Evolutionary conservation across 345 rosid genomes (phyloP).

Genomic region (Hibiscus syriacus): DNA sequence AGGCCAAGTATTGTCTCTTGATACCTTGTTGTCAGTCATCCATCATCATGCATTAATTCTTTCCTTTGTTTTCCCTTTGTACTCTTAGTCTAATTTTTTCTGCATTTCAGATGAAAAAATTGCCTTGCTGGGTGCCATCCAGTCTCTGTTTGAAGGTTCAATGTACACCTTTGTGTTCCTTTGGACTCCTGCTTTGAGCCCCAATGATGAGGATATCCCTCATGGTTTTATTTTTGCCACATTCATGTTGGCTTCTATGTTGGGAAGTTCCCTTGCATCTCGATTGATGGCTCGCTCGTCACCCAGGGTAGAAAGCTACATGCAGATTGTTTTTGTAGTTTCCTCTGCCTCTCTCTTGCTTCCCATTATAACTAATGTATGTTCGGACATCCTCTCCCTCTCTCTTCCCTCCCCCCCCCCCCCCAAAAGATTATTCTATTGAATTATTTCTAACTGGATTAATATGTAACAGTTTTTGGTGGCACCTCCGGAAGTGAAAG

Average conservation of each 20-base stretch:
- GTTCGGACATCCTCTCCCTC: slow-evolving; percentile 71
- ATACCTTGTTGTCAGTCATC: background rate
- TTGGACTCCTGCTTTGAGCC: too few relatives aligned
- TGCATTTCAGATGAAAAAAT: slow-evolving; percentile 74
- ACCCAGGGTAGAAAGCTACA: too few relatives aligned
- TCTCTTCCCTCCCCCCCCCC: slow-evolving; percentile 45
- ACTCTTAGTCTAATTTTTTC: slow-evolving; percentile 32
- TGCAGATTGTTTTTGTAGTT: too few relatives aligned
- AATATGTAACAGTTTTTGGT: slow-evolving; percentile 60
- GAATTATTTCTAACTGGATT: slow-evolving; percentile 3
- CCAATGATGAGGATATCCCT: too few relatives aligned
- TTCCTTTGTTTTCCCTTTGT: slow-evolving; percentile 44
- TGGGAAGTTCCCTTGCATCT: too few relatives aligned
- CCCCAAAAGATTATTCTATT: background rate
- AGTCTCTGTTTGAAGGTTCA: too few relatives aligned
- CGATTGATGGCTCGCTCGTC: too few relatives aligned
- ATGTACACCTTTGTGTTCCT: too few relatives aligned
- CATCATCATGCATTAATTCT: background rate
- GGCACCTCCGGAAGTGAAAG: slow-evolving; percentile 57
- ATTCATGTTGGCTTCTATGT: too few relatives aligned
- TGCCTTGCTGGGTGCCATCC: slow-evolving; percentile 72
- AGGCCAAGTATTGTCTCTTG: background rate
- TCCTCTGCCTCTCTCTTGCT: slow-evolving; percentile 68
- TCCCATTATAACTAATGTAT: slow-evolving; percentile 63
- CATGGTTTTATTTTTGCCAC: too few relatives aligned